Percentiles rank a stretch among this genome's conserved stretches.
These are phyloP conservation scores for Cryphonectria parasitica DNA, from an alignment of 2,329 filamentous ascomycete genomes.

Conservation along the genomic window DNA sequence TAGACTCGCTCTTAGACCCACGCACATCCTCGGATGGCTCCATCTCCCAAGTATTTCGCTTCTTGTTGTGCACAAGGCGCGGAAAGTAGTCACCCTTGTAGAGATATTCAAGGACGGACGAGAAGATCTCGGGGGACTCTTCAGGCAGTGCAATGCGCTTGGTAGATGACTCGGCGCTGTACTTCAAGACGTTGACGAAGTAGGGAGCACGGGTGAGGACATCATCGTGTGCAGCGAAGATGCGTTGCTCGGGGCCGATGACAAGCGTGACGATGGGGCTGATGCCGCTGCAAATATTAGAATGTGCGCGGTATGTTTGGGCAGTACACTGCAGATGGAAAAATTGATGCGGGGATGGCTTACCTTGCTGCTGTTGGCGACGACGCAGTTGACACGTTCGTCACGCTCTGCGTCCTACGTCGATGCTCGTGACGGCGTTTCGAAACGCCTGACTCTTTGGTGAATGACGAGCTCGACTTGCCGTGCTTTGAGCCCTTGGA, in stretches of 20 bases:
- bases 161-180: conserved; percentile 60
- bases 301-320: neutral
- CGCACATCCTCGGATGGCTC: conserved; percentile 61
- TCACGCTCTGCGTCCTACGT: conserved; percentile 53
- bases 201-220: conserved; percentile 78
- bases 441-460: conserved; percentile 55
- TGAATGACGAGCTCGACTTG: conserved; percentile 58
- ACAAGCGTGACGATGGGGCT: conserved; percentile 77
- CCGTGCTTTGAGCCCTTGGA: conserved; percentile 55
- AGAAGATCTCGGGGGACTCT: conserved; percentile 90
- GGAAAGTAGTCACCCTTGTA: conserved; percentile 96
- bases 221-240: conserved; percentile 91
- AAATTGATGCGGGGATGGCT: conserved; percentile 27
- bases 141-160: conserved; percentile 81
- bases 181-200: conserved; percentile 69
- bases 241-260: conserved; percentile 78
- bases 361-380: conserved; percentile 50
- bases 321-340: neutral
- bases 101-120: conserved; percentile 85
- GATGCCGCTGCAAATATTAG: conserved; percentile 48
- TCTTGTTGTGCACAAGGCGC: conserved; percentile 79
- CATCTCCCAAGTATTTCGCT: conserved; percentile 79
- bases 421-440: conserved; percentile 58
- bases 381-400: conserved; percentile 43
- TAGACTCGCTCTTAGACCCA: conserved; percentile 58